These are phyloP conservation scores for Kodamaea sp. DNA, from an alignment of 1,139 yeast species.

Conservation along the genomic window DNA sequence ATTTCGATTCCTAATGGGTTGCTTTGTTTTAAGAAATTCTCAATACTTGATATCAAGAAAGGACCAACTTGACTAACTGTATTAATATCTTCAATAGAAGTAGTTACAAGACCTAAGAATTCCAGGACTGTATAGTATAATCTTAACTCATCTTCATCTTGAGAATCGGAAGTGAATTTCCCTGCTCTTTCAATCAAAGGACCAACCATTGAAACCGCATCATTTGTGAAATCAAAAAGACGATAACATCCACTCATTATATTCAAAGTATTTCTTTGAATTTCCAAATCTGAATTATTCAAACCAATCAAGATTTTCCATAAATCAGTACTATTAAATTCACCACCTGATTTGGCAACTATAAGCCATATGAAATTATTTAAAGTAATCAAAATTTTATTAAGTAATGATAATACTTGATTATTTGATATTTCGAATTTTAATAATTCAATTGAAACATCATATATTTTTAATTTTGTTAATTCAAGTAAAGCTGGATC, in stretches of 20 bases:
- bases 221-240: conserved; percentile 4
- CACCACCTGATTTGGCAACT: conserved; percentile 29
- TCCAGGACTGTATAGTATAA: conserved; percentile 39
- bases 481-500: conserved; percentile 9
- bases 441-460: conserved; percentile 40
- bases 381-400: conserved; percentile 59
- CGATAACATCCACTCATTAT: conserved; percentile 51
- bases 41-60: conserved; percentile 37
- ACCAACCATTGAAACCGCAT: conserved; percentile 29
- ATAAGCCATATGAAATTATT: conserved; percentile 67
- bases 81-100: conserved; percentile 41
- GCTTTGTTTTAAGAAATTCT: conserved; percentile 15
- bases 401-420: conserved; percentile 34
- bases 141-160: conserved; percentile 19
- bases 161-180: conserved; percentile 10
- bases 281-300: conserved; percentile 20
- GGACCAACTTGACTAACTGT: conserved; percentile 46
- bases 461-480: conserved; percentile 28
- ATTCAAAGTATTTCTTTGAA: conserved; percentile 50
- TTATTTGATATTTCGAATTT: conserved; percentile 26
- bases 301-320: conserved; percentile 33
- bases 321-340: conserved; percentile 30
- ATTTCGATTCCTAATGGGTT: conserved; percentile 31
- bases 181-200: conserved; percentile 21
- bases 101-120: conserved; percentile 55